phyloP scores from a whole-genome alignment of 2,329 filamentous ascomycete genomes.

The Cryphonectria japonica region DNA sequence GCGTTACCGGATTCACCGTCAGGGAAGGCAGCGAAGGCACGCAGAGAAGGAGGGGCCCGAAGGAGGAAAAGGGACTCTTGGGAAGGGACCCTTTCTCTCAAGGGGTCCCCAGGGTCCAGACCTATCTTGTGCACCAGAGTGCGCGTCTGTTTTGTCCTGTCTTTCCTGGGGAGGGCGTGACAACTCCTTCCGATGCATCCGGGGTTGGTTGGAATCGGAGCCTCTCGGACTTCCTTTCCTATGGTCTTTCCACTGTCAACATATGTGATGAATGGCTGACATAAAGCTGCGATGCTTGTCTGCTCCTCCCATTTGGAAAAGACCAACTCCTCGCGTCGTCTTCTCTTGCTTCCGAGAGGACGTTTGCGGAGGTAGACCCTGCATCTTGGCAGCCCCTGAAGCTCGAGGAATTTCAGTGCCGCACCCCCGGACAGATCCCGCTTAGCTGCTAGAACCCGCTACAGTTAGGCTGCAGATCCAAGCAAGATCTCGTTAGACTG shows the following conservation, averaged over 20 bases:
- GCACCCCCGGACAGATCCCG: neutral
- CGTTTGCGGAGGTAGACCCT: neutral
- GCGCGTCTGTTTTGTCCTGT: neutral
- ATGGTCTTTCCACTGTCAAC: neutral
- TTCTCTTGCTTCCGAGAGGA: neutral
- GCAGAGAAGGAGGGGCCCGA: neutral
- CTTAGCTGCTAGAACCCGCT: neutral
- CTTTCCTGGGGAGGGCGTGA: neutral
- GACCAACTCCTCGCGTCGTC: neutral
- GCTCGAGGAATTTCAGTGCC: neutral
- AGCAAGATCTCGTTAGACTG: neutral
- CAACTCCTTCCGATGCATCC: neutral
- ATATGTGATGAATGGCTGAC: neutral
- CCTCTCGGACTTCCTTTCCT: neutral
- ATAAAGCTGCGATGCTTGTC: neutral
- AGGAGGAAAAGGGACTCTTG: neutral
- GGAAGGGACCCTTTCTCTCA: neutral
- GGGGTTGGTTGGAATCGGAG: neutral
- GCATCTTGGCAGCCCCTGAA: conserved; percentile 2
- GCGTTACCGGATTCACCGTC: neutral
- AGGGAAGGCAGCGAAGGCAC: neutral
- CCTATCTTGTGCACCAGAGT: neutral
- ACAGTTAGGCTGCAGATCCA: neutral
- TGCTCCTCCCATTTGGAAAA: neutral
- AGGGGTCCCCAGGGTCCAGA: neutral